Evolutionary conservation across 2,329 filamentous ascomycete species (phyloP), one percentile per base, ranked within the genome.

Genomic region (Ceratocystis colombiana): DNA sequence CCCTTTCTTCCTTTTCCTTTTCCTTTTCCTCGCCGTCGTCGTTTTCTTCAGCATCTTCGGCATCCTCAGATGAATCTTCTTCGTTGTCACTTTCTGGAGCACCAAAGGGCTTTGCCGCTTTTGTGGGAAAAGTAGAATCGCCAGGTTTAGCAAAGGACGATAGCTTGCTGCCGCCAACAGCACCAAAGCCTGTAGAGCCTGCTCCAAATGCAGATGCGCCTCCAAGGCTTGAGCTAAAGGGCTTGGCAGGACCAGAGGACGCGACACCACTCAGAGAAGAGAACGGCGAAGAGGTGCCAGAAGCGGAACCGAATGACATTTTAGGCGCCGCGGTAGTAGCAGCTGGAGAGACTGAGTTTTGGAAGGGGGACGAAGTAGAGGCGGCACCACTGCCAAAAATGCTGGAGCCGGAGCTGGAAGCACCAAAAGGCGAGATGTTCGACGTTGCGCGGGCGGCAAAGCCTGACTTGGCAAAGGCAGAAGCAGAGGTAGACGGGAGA

Each of bases 31-130:
- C 79, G 7, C 80, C 79, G 46, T 82, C 81, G 4, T 76, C 76
- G 12, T 79, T 79, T 3, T 79, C 77, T 37, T 76, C 76, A 64
- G 78, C 74, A 61, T 77, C 75, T n/a, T 73, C 77, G 2, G 79
- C 77, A 22, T 73, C 75, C 46, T 74, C 75, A 30, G 55, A 59
- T 3, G 76, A 75, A 2, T 72, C 74, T 2, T 80, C 81, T 50
- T 84, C 84, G 2, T 78, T 80, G 62, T 86, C 85, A 68, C 84
- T 87, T 48, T 86, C 85, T 1, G 89, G 84, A 12, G 89, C 88
- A 41, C 90, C 90, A 73, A 96, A 94, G 0, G 89, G 82, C 74
- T 84, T 89, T 2, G 82, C 80, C 15, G 84, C 79, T 73, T 88
- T 89, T 68, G 78, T 83, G 46, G 63, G 48, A 10, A 79, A 80